Conservation (phyloP, 805 yeast genomes). For the Cyberlindnera subsufficiens region DNA sequence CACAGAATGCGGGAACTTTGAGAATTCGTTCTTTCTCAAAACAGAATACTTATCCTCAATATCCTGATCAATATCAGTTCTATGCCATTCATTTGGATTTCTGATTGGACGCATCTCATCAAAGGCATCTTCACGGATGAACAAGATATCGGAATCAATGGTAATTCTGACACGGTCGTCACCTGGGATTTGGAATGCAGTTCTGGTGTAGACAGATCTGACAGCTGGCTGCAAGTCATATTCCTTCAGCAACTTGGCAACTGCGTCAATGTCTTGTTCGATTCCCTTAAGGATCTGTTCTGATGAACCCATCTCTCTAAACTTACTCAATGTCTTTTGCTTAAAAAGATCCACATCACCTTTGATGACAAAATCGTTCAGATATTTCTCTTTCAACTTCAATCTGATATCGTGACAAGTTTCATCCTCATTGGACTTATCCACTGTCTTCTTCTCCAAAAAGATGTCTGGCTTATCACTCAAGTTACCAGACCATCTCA, state of each 20-base stretch:
- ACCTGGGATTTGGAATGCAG: conserved; percentile 98
- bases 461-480: conserved; percentile 70
- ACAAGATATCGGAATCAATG: conserved; percentile 82
- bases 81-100: conserved; percentile 86
- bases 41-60: conserved; percentile 62
- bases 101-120: conserved; percentile 84
- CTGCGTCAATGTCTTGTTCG: conserved; percentile 48
- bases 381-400: conserved; percentile 71
- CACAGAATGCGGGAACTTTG: conserved; percentile 79
- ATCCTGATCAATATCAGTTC: conserved; percentile 81
- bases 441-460: conserved; percentile 74
- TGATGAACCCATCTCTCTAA: conserved; percentile 56
- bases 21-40: conserved; percentile 79
- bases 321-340: conserved; percentile 51
- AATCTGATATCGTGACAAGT: conserved; percentile 61
- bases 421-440: conserved; percentile 43
- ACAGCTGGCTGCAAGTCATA: conserved; percentile 76
- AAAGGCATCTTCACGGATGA: conserved; percentile 86
- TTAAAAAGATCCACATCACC: conserved; percentile 35
- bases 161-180: conserved; percentile 88
- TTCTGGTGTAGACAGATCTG: conserved; percentile 82
- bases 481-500: conserved; percentile 88
- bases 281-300: conserved; percentile 45
- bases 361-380: conserved; percentile 65
- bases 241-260: conserved; percentile 58